Evolutionary conservation across 495 filamentous ascomycete genomes (phyloP).

Genomic region (Delitschia confertaspora): DNA sequence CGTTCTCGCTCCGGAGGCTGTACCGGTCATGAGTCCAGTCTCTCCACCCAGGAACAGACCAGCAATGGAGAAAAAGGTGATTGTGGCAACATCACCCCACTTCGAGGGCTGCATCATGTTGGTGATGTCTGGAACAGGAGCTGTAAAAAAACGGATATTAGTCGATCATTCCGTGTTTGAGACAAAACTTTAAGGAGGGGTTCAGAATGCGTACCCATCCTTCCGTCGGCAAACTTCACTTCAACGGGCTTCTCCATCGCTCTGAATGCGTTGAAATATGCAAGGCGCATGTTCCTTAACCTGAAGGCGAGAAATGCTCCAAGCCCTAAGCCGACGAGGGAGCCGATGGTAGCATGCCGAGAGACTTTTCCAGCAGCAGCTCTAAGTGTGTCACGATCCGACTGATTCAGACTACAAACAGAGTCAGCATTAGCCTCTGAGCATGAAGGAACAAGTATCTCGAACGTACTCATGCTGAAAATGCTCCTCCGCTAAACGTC

Average conservation of each 20-base stretch:
- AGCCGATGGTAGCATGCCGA: constrained; percentile 48
- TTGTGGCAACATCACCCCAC: constrained; percentile 53
- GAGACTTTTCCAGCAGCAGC: constrained; percentile 45
- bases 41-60: constrained; percentile 60
- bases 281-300: constrained; percentile 44
- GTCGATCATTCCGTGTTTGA: neutral
- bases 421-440: constrained; percentile 3
- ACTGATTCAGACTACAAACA: constrained; percentile 39
- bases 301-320: constrained; percentile 51
- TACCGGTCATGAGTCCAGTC: constrained; percentile 49
- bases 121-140: constrained; percentile 53
- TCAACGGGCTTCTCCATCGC: constrained; percentile 50
- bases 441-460: neutral
- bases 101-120: constrained; percentile 47
- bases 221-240: constrained; percentile 53
- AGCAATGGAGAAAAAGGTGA: constrained; percentile 52
- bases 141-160: constrained; percentile 31
- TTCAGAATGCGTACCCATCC: constrained; percentile 42
- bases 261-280: constrained; percentile 52
- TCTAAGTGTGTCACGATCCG: constrained; percentile 51
- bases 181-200: neutral
- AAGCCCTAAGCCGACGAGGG: constrained; percentile 50
- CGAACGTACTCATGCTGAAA: constrained; percentile 44
- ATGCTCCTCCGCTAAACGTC: constrained; percentile 53
- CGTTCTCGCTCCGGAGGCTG: constrained; percentile 41